These are phyloP conservation scores for Fusarium siculi DNA, from an alignment of 2,329 filamentous ascomycete species.

Conservation along the genomic window DNA sequence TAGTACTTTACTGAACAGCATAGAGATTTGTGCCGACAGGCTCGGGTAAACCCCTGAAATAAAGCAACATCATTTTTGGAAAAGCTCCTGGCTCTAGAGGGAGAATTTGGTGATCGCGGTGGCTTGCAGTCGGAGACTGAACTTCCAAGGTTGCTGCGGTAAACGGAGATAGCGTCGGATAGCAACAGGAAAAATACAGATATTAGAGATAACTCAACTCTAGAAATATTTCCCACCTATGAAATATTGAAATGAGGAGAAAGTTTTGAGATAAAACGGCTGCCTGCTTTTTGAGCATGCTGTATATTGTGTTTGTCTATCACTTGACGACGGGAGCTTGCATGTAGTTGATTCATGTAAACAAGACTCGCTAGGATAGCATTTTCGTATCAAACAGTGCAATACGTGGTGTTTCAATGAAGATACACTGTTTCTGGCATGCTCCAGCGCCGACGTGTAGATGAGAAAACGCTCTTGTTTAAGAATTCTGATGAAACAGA, in stretches of 20 bases:
- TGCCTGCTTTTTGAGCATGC: not conserved
- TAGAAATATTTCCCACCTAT: not conserved
- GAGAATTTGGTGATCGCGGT: not conserved
- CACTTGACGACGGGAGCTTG: not conserved
- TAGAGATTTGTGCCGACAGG: not conserved
- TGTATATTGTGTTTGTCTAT: not conserved
- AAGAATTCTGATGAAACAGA: not conserved
- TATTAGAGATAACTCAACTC: not conserved
- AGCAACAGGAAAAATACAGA: not conserved
- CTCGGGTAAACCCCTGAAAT: accelerated
- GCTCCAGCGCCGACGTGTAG: accelerated
- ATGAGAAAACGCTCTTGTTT: no score
- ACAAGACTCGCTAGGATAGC: not conserved
- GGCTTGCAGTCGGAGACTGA: not conserved
- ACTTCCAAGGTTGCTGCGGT: not conserved
- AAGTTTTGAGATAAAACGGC: not conserved
- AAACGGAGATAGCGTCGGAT: not conserved
- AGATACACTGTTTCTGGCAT: no score
- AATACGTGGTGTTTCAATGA: accelerated
- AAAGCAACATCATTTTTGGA: not conserved
- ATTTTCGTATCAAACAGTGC: not conserved
- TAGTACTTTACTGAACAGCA: not conserved
- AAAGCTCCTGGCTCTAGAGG: not conserved
- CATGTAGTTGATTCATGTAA: not conserved
- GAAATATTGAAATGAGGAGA: not conserved